A percentile compares a stretch with the other conserved stretches of the same genome.
These are phyloP conservation scores for Paramecium primaurelia DNA, from an alignment of 73 alveolate species.

Conservation along the genomic window DNA sequence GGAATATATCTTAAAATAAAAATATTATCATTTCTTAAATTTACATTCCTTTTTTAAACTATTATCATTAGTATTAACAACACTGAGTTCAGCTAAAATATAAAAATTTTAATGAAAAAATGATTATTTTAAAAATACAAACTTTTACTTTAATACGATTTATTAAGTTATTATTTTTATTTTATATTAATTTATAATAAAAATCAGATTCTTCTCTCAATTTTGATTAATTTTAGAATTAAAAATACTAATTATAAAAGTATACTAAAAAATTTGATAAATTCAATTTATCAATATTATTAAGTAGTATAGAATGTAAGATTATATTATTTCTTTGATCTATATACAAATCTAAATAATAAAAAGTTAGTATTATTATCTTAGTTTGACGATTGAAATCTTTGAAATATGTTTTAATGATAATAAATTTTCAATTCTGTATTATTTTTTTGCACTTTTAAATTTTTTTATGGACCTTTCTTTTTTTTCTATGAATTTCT, in stretches of 20 bases:
- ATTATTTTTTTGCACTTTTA: background rate
- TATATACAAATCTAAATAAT: background rate
- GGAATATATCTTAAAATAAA: no score
- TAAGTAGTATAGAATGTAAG: background rate
- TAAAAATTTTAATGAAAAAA: no score
- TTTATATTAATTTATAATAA: no score
- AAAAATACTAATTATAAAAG: background rate
- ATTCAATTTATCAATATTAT: no score
- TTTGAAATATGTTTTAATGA: background rate
- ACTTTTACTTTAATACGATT: background rate
- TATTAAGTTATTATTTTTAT: no score
- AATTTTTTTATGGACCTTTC: background rate
- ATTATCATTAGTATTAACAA: no score
- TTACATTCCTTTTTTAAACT: no score
- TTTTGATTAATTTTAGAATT: background rate
- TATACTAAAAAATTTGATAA: background rate
- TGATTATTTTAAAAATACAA: no score
- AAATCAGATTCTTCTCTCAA: no score
- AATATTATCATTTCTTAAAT: no score
- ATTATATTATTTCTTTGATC: background rate
- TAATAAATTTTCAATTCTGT: background rate
- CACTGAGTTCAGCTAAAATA: no score
- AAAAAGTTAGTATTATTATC: background rate
- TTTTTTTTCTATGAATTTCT: background rate
- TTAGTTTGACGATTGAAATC: background rate